Base-by-base conservation (phyloP, 352 stramenopile species). In the Phytopythium delawarense region DNA sequence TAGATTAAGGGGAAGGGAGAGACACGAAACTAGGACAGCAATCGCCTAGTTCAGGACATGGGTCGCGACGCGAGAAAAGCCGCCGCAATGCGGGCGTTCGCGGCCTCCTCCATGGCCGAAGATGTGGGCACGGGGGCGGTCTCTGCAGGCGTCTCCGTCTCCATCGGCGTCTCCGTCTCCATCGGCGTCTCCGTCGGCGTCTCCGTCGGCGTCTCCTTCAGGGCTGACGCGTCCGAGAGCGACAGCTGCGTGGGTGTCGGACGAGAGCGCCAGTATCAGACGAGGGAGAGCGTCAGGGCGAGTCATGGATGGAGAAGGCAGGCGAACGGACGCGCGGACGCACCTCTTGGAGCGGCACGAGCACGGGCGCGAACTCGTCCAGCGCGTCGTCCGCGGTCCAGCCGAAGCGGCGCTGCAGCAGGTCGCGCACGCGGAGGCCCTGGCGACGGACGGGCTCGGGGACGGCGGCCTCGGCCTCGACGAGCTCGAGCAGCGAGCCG, bases 401-500 rank as follows among this genome's bases (percentile, higher is more conserved):
- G 1, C 71, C 51, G 62, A 88, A 88, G 58, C 76, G 78, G 50
- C 45, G 65, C 45, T 56, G 21, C 28, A 84, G 67, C 28, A 82
- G 63, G 7, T 78, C 63, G 4, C 73, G 67, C 42, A 88, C 57
- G 18, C 74, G 61, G 0, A 60, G 37, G 12, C 65, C 66, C n/a
- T 73, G 66, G 5, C 57, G 64, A 2, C 61, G 71, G 12, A 85
- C 61, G 70, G 77, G 62, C n/a, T 59, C 49, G 12, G 69, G 67
- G 20, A 62, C 57, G n/a, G 76, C 71, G n/a, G 75, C 58, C 50
- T 82, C 72, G 37, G 25, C 25, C 2, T 79, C 70, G 15, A 89
- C 55, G 21, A 92, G 69, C 67, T 92, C 82, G 39, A 90, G 75
- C 16, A 92, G 62, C 30, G 82, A 92, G 52, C 71, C 25, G 8